Evolutionary conservation across 805 yeast species (phyloP).

Genomic region (Tetrapisispora namnaoensis): DNA sequence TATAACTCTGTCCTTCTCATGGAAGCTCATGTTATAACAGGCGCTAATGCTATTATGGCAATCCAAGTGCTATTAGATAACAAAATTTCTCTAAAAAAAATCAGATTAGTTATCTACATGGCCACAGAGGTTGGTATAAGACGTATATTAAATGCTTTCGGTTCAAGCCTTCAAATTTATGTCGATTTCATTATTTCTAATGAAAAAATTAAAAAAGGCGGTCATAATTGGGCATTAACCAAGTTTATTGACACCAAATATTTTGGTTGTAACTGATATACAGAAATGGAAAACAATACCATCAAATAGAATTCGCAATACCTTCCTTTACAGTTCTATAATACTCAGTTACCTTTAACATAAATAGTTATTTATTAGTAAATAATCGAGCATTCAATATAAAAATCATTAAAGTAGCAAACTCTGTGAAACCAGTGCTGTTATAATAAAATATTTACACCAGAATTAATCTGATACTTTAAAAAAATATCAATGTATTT

Average conservation of each 20-base stretch:
- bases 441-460: too few species aligned
- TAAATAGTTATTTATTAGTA: neutral
- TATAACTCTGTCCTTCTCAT: slow-evolving; percentile 49
- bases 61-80: slow-evolving; percentile 80
- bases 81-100: slow-evolving; percentile 49
- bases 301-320: neutral
- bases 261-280: slow-evolving; percentile 42
- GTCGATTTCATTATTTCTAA: slow-evolving; percentile 55
- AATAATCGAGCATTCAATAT: neutral
- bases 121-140: slow-evolving; percentile 74
- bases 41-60: slow-evolving; percentile 94
- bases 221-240: slow-evolving; percentile 45
- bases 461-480: too few species aligned
- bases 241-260: slow-evolving; percentile 69
- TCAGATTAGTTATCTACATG: slow-evolving; percentile 58
- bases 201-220: slow-evolving; percentile 37
- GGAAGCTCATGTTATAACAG: slow-evolving; percentile 84
- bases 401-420: too few species aligned
- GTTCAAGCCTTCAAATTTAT: slow-evolving; percentile 49
- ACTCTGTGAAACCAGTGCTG: too few species aligned
- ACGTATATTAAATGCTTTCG: slow-evolving; percentile 66
- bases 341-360: neutral
- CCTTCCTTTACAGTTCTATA: neutral
- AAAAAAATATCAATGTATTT: too few species aligned
- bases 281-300: neutral